A percentile compares a stretch with the other conserved stretches of the same genome.
Conservation (phyloP, 2,329 filamentous ascomycete genomes). For the Epichloe uncinata region DNA sequence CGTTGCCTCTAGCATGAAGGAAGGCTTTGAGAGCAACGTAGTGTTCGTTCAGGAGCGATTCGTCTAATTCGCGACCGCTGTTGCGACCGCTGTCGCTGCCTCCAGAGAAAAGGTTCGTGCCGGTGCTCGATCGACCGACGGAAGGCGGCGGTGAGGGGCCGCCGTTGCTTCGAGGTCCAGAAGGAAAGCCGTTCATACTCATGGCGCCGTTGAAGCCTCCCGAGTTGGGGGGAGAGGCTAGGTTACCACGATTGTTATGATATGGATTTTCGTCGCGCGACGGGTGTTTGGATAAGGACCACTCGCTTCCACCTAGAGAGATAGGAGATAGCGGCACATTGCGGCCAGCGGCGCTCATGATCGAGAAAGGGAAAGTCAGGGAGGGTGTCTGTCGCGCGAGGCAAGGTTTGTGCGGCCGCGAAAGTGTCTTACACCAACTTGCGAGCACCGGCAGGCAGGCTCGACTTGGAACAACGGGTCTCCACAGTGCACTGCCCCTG, state of each 20-base stretch:
- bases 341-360: constrained; percentile 51
- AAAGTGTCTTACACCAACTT: constrained; percentile 11
- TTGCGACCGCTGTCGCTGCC: constrained; percentile 51
- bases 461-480: constrained; percentile 2
- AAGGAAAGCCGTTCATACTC: constrained; percentile 48
- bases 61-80: constrained; percentile 46
- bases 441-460: constrained; percentile 1
- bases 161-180: constrained; percentile 42
- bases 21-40: constrained; percentile 69
- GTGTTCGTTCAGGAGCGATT: constrained; percentile 59
- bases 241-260: constrained; percentile 41
- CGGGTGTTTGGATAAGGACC: constrained; percentile 60
- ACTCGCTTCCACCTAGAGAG: constrained; percentile 74
- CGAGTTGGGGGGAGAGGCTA: constrained; percentile 56
- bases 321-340: constrained; percentile 70
- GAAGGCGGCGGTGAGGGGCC: constrained; percentile 80
- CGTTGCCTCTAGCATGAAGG: constrained; percentile 64
- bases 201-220: constrained; percentile 42
- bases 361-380: constrained; percentile 17
- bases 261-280: constrained; percentile 37
- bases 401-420: constrained; percentile 4
- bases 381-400: constrained; percentile 10
- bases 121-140: constrained; percentile 72
- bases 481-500: constrained; percentile 4
- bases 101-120: constrained; percentile 55